Evolutionary conservation across 2,329 filamentous ascomycete species (phyloP).

Genomic region (Fusarium acutatum): DNA sequence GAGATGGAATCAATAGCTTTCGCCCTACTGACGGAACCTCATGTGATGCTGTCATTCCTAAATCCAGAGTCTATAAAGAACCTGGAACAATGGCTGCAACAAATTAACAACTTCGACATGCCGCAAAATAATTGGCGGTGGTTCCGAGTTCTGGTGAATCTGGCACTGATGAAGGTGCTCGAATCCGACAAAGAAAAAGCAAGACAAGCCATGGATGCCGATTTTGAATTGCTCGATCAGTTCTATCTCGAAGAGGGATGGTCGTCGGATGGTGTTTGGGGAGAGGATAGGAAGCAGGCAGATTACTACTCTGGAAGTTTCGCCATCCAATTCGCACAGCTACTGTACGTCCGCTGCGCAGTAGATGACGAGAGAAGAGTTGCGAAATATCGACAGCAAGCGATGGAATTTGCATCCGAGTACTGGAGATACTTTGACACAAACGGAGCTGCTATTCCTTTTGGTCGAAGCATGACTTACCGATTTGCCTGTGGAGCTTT

Average conservation of each 20-base stretch:
- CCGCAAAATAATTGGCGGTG: constrained; percentile 61
- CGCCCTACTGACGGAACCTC: constrained; percentile 54
- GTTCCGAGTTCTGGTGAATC: constrained; percentile 60
- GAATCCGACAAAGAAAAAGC: constrained; percentile 48
- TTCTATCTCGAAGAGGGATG: constrained; percentile 57
- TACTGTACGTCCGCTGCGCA: neutral
- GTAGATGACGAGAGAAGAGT: neutral
- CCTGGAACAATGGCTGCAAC: constrained; percentile 51
- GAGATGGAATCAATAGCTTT: constrained; percentile 61
- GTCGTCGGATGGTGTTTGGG: constrained; percentile 57
- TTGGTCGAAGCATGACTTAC: constrained; percentile 60
- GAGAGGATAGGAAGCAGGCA: constrained; percentile 47
- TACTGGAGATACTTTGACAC: constrained; percentile 60
- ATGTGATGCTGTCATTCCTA: constrained; percentile 45
- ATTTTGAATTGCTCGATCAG: constrained; percentile 54
- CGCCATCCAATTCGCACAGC: neutral
- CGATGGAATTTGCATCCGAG: constrained; percentile 38
- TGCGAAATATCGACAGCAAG: constrained; percentile 40
- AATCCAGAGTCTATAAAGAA: constrained; percentile 43
- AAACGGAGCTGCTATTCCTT: constrained; percentile 59
- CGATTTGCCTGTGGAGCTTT: constrained; percentile 61
- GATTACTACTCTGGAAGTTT: constrained; percentile 1
- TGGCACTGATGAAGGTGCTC: constrained; percentile 53
- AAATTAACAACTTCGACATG: constrained; percentile 54
- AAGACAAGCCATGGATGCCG: constrained; percentile 49